Evolutionary conservation across 192 early-diverging fungal species (phyloP), one percentile per base, ranked within the genome.

Genomic region (Kickxella alabastrina): DNA sequence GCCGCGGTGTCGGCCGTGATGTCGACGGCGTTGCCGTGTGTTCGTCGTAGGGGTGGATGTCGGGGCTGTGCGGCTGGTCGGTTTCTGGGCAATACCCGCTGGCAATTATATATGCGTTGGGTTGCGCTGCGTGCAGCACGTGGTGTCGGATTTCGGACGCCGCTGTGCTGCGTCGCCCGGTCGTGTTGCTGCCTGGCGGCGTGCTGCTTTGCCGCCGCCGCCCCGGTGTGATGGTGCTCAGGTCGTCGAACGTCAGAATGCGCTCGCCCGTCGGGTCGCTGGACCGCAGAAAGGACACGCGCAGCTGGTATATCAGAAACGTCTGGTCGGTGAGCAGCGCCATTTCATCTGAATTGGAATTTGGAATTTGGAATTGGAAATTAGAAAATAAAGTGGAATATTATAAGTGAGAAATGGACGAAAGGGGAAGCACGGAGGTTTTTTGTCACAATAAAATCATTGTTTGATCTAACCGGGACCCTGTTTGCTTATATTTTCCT

Each of bases 291-390:
- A 87, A 87, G 48, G 84, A 80, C 10, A 90, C 76, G n/a, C 87
- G 82, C 38, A 87, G 79, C 57, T 83, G 80, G 59, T 91, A 85
- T 49, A 91, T 80, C 19, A 91, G 69, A 65, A 83, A 91, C 5
- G 79, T 69, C 17, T 85, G 79, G 76, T 89, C 87, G 32, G 80
- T 81, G 17, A 84, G 64, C 27, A 89, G 64, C 27, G 87, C 81
- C 87, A 89, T 89, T 61, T 44, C 52, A 27, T 14, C 10, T 17
- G 26, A n/a, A 34, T 0, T 26, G 22, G 10, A 6, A 21, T 9
- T 12, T 32, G 49, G n/a, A 25, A 41, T 41, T 19, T 49, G 29
- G 21, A 37, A 13, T 36, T 51, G 49, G 34, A 18, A 3, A 51
- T 8, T 6, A 51, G 6, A 49, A 35, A 18, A 35, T 15, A 49